Evolutionary conservation across 225 moss, liverwort and hornwort genomes (phyloP), one percentile per base, ranked within the genome.

Genomic region (Lunularia cruciata): DNA sequence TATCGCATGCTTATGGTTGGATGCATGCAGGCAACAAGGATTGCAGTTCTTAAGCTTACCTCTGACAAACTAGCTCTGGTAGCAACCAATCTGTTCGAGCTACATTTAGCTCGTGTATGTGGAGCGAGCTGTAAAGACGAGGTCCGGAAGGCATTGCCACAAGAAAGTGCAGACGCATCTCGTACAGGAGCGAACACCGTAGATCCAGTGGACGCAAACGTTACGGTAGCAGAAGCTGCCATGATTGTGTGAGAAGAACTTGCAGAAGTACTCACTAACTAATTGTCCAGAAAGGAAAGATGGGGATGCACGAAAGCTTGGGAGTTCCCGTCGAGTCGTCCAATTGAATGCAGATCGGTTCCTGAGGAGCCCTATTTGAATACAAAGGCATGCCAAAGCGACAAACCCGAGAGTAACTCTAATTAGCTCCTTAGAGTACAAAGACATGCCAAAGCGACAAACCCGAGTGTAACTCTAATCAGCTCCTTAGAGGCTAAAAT

Each of bases 81-180:
- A 6, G 54, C 60, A 8, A 72, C 40, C 2, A 72, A 27, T 53
- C 67, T 25, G 42, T 27, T 53, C 3, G 11, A 37, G 28, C 47
- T 40, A 0, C 4, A 39, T 18, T 30, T 67, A 2, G 11, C 52
- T 0, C 16, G 33, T 5, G 3, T 36, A 37, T 60, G 20, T 2
- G 77, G 72, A 5, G 67, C 67, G 20, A 72, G 57, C 72, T 67
- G 60, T 60, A 72, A 60, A 33, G 30, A 35, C 10, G 77, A 72
- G 51, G 60, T 67, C 0, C 77, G 47, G 72, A 77, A 67, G 4
- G 54, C 72, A 66, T 53, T 72, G 53, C 60, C 7, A 8, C 72
- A 72, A 3, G 77, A 67, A 2, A 76, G 65, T 35, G 23, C 23
- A 16, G 47, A 63, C 25, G 62, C 62, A 16, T 75, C 61, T 53